Evolutionary conservation across 805 yeast species (phyloP).

Genomic region (Blastobotrys americana): DNA sequence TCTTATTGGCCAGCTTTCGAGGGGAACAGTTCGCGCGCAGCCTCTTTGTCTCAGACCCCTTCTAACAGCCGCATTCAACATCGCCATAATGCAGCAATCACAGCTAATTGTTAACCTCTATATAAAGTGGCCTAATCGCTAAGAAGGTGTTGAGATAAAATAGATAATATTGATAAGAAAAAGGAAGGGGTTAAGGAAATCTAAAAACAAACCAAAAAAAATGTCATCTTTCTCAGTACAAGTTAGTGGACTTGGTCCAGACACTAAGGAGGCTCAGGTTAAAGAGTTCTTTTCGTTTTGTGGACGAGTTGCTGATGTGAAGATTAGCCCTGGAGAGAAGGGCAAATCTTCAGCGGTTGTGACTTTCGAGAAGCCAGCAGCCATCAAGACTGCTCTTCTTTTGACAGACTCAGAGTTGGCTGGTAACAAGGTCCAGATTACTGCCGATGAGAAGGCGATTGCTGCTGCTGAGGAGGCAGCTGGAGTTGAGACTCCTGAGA

Average conservation of each 20-base stretch:
- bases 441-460: conserved; percentile 27
- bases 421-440: conserved; percentile 46
- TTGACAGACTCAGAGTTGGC: conserved; percentile 69
- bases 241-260: conserved; percentile 49
- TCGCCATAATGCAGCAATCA: too few species aligned
- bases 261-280: conserved; percentile 45
- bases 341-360: conserved; percentile 42
- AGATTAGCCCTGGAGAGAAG: conserved; percentile 24
- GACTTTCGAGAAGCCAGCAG: conserved; percentile 49
- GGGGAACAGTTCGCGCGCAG: too few species aligned
- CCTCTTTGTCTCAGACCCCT: too few species aligned
- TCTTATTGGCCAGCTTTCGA: too few species aligned
- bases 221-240: conserved; percentile 46
- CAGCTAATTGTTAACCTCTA: too few species aligned
- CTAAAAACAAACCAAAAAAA: conserved; percentile 80
- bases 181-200: conserved; percentile 57
- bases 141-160: too few species aligned
- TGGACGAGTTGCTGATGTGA: conserved; percentile 42
- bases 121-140: too few species aligned
- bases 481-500: conserved; percentile 17
- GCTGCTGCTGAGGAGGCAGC: conserved; percentile 17
- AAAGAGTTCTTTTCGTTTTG: conserved; percentile 69
- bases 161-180: too few species aligned
- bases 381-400: conserved; percentile 62
- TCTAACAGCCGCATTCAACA: too few species aligned